Conservation (phyloP, 345 rosid species). For the Aquilaria yunnanensis region DNA sequence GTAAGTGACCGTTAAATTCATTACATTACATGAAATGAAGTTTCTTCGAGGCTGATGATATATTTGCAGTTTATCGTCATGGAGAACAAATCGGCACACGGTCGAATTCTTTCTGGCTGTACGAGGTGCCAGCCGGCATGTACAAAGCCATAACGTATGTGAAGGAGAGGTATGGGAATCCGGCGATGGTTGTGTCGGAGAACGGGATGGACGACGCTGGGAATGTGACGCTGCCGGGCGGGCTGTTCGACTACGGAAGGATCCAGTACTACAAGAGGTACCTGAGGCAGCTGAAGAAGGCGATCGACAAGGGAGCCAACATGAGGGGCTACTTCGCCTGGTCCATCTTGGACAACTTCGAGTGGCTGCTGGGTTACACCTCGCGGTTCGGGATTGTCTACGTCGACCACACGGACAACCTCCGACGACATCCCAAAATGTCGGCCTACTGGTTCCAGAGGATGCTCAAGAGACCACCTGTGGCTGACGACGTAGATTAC, state of each 20-base stretch:
- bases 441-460: slow-evolving; percentile 72
- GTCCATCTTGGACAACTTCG: slow-evolving; percentile 88
- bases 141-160: slow-evolving; percentile 76
- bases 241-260: slow-evolving; percentile 66
- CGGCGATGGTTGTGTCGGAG: slow-evolving; percentile 64
- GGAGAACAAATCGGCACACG: slow-evolving; percentile 12
- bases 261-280: slow-evolving; percentile 61
- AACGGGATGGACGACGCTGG: slow-evolving; percentile 92
- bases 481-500: too few species aligned
- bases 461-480: too few species aligned
- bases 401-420: slow-evolving; percentile 45
- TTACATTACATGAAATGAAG: slow-evolving; percentile 6
- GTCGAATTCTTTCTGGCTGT: slow-evolving; percentile 77
- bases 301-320: slow-evolving; percentile 75
- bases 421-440: slow-evolving; percentile 78
- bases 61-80: too few species aligned
- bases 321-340: slow-evolving; percentile 76
- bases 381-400: slow-evolving; percentile 85
- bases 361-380: slow-evolving; percentile 81
- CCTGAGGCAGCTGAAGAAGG: slow-evolving; percentile 71
- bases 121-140: slow-evolving; percentile 86
- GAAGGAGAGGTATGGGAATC: slow-evolving; percentile 81
- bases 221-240: slow-evolving; percentile 49
- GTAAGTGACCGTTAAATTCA: slow-evolving; percentile 30
- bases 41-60: too few species aligned